Evolutionary conservation across 768 basidiomycete species (phyloP), one percentile per base, ranked within the genome.

Genomic region (Leccinum ochraceum): DNA sequence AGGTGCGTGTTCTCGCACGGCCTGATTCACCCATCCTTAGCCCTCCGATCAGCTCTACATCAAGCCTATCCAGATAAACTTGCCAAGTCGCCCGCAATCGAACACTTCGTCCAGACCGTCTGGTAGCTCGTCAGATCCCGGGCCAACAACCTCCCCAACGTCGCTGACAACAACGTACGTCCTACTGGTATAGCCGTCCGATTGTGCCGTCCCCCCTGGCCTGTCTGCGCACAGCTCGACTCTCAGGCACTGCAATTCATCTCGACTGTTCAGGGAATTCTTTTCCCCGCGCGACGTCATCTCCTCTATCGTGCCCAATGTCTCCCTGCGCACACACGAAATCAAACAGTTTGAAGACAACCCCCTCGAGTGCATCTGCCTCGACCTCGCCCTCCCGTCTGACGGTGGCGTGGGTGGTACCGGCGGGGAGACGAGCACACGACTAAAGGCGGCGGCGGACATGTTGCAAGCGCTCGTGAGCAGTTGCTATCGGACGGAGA

Each of bases 301-400:
- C 58, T 84, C 86, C 11, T 84, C 86, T 2, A 89, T 98, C 26
- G 81, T 98, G 32, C 95, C 96, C n/a, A 98, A 97, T 68, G 92
- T 97, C 60, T 79, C 84, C 14, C 80, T 98, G 14, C 84, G 95
- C 62, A 88, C 90, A 48, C 90, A 94, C 66, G 95, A 98, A 58
- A 82, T 92, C 54, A 95, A 99, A 68, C 88, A 94, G 73, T 98
- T 99, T 68, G 95, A 97, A 75, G 97, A 98, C 62, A 95, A 97
- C 65, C 95, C 97, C 0, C 83, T 96, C 42, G 96, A 98, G 71
- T 98, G 90, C 71, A 92, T 98, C 66, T 87, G 94, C 22, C 81
- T 92, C 46, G 94, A 96, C 68, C 79, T 96, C 28, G 82, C 94
- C 14, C 77, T 83, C 67, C 81, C 80, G 58, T 87, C 89, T 59